Base-by-base conservation (phyloP, 1,139 yeast species). In the Pichiaceae sp. region DNA sequence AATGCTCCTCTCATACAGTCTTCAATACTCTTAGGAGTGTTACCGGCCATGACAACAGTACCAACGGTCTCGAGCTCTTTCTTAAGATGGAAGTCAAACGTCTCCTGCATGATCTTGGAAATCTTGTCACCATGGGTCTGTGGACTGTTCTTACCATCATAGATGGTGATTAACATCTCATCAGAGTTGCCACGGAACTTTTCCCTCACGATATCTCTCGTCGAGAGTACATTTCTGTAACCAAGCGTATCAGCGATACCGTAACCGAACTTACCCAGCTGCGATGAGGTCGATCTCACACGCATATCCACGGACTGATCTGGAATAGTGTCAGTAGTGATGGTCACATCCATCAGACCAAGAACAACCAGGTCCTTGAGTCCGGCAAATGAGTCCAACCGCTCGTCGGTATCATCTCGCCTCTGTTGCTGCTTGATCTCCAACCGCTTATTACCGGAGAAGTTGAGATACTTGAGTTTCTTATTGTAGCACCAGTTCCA, bases 401-500 rank as follows among this genome's bases (percentile, higher is more conserved):
- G 44, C 39, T 47, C 60, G 40, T 44, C 54, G 43, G 37, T 50
- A 34, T 47, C 54, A 29, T 40, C 57, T 7, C 11, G 7, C 45
- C 52, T 46, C 45, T 66, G 70, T 42, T 71, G 69, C 39, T 76
- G 80, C 52, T 78, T 79, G 48, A 91, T 86, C 54, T 91, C 98
- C 45, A 93, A 76, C 44, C 96, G 70, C 53, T 83, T 81, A 55
- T 93, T 93, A 31, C 97, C 97, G 0, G 96, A 85, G 44, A 93
- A 79, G 56, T 89, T 91, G 54, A 93, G 70, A 51, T 83, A 87
- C 48, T 70, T 75, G 56, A 93, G 67, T 33, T 79, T 78, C 39
- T 71, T 66, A 54, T 91, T 93, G 67, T 78, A 79, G 51, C 83
- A 81, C 98, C 98, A 93, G 58, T 86, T 91, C 97, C 97, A 91